Evolutionary conservation across 2,329 filamentous ascomycete species (phyloP).

Genomic region (Cryphonectria parasitica): DNA sequence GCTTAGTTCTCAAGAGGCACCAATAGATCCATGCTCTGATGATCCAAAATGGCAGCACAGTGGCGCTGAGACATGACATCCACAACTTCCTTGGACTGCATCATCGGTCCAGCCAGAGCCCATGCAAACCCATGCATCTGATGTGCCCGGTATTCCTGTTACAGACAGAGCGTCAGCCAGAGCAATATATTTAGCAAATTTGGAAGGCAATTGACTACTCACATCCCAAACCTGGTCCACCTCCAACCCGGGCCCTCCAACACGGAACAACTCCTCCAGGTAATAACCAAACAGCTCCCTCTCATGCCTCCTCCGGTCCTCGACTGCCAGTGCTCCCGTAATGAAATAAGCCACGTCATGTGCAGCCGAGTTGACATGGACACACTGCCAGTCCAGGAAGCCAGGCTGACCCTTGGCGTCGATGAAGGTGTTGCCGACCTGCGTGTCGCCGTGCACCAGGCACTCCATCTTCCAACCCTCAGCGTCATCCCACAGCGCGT

Average conservation of each 20-base stretch:
- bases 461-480: constrained; percentile 43
- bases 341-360: constrained; percentile 49
- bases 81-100: constrained; percentile 41
- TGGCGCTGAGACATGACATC: constrained; percentile 40
- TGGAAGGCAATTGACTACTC: not conserved
- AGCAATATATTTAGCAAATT: too few relatives aligned
- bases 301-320: constrained; percentile 46
- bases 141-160: constrained; percentile 39
- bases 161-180: not conserved
- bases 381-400: constrained; percentile 48
- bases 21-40: constrained; percentile 39
- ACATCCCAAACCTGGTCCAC: constrained; percentile 35
- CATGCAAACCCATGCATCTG: constrained; percentile 41
- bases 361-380: constrained; percentile 47
- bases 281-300: constrained; percentile 44
- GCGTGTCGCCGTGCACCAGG: constrained; percentile 49
- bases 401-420: constrained; percentile 39
- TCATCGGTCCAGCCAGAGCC: constrained; percentile 41
- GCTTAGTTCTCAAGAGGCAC: not conserved
- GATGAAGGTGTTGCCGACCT: constrained; percentile 50
- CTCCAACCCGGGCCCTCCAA: constrained; percentile 39
- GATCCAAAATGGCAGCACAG: constrained; percentile 40
- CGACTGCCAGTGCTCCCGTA: constrained; percentile 42
- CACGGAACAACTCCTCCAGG: constrained; percentile 37
- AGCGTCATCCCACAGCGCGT: constrained; percentile 42